Percentiles rank a stretch among this genome's conserved stretches.
Conservation (phyloP, 495 filamentous ascomycete genomes). For the Glutinoglossum americanum region DNA sequence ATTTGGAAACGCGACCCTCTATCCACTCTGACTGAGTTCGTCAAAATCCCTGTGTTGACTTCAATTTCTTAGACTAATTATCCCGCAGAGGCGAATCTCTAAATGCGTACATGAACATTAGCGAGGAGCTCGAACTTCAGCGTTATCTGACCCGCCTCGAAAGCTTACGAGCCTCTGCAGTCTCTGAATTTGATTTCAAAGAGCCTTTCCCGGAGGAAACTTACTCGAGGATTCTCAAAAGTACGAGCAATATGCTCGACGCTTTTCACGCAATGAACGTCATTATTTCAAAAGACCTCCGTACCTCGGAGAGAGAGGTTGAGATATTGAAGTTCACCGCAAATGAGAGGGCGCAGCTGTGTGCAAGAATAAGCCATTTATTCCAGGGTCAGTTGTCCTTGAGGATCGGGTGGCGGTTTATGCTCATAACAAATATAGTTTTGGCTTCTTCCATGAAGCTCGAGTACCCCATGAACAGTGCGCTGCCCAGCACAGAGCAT, state of each 20-base stretch:
- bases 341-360: conserved; percentile 57
- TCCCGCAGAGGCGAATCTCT: conserved; percentile 1
- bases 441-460: conserved; percentile 82
- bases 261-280: conserved; percentile 91
- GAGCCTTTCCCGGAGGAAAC: conserved; percentile 57
- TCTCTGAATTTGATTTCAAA: conserved; percentile 61
- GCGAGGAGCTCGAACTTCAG: conserved; percentile 54
- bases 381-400: conserved; percentile 39
- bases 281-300: conserved; percentile 61
- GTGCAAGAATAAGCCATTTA: conserved; percentile 74
- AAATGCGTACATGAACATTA: conserved; percentile 54
- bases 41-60: conserved; percentile 17
- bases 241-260: conserved; percentile 68
- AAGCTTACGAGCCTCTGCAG: conserved; percentile 46
- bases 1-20: conserved; percentile 95
- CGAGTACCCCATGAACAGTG: conserved; percentile 78
- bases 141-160: conserved; percentile 44
- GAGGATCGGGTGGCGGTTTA: neutral
- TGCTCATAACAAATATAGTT: conserved; percentile 25
- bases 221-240: conserved; percentile 50
- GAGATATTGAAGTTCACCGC: conserved; percentile 59
- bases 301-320: conserved; percentile 57
- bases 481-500: conserved; percentile 60
- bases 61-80: conserved; percentile 1
- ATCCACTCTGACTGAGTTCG: conserved; percentile 35